Base-by-base conservation (phyloP, 352 stramenopile species). In the Pythium phragmiticola region DNA sequence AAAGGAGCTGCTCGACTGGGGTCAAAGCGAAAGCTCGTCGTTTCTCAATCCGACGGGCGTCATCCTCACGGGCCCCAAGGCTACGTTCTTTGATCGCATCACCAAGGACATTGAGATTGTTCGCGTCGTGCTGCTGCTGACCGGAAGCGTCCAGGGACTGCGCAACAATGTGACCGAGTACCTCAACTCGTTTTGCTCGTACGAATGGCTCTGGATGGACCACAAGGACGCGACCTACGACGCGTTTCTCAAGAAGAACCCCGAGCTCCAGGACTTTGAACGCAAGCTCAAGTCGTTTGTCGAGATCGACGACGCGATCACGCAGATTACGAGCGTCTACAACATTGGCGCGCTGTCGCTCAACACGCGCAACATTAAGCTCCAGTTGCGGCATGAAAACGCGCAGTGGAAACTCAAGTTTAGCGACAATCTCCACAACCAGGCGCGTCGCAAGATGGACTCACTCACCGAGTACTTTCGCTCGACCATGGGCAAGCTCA, bases 51-150 rank as follows among this genome's bases (percentile, higher is more conserved):
- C 68, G 0, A 66, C 70, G 9, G n/a, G 42, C 41, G 70, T 73
- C 9, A 65, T 61, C 4, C 72, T 74, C 57, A 82, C 71, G 26
- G 75, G 72, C 19, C 67, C 68, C 1, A 91, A 90, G 46, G 60
- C 80, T 7, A 98, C 95, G 13, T 99, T 99, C 69, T 99, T 99
- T 66, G 96, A 98, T 58, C 89, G 95, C 0, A 99, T 99, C 53
- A 99, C 96, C 0, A 99, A 99, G 60, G 97, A 99, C 69, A 98
- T 99, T 71, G 97, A 99, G 74, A 98, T 99, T 49, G 97, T 99
- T 1, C 95, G 96, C 28, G 96, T 99, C 13, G 97, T 97, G 4
- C 63, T 99, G 11, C 76, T 99, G 28, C 85, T 99, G 6, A 99
- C 97, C 0, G 97, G 97, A 6, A 98, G 95, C 54, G 95, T 99